A percentile compares a stretch with the other conserved stretches of the same genome.
Conservation (phyloP, 352 stramenopile genomes). For the Pythium scleroteichum region DNA sequence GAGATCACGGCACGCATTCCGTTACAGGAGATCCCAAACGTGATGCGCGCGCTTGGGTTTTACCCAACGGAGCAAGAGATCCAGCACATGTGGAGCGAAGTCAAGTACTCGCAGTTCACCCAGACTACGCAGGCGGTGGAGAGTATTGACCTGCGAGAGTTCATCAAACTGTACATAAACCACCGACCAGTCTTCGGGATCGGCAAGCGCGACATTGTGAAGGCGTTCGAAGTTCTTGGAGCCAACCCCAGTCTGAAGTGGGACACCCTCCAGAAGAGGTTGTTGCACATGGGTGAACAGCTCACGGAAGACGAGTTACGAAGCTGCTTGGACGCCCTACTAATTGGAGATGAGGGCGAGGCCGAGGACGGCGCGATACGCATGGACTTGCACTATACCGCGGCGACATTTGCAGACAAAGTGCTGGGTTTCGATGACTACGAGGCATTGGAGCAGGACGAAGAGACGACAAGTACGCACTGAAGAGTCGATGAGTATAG, state of each 20-base stretch:
- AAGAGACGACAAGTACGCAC: slow-evolving; percentile 1
- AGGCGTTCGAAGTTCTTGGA: slow-evolving; percentile 65
- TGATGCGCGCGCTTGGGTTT: slow-evolving; percentile 92
- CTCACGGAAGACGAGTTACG: slow-evolving; percentile 84
- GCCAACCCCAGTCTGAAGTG: slow-evolving; percentile 45
- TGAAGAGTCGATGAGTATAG: background rate
- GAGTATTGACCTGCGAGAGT: slow-evolving; percentile 62
- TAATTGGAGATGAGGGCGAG: slow-evolving; percentile 38
- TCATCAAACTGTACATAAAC: slow-evolving; percentile 93
- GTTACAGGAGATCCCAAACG: slow-evolving; percentile 88
- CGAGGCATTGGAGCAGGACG: slow-evolving; percentile 32
- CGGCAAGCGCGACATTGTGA: slow-evolving; percentile 75
- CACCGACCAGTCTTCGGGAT: slow-evolving; percentile 90
- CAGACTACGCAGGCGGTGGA: slow-evolving; percentile 73
- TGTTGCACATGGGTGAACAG: slow-evolving; percentile 71
- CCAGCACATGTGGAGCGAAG: slow-evolving; percentile 86
- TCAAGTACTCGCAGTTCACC: slow-evolving; percentile 82
- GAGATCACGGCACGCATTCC: slow-evolving; percentile 75
- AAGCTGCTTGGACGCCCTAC: slow-evolving; percentile 74
- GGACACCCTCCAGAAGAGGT: slow-evolving; percentile 57
- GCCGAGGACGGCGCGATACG: slow-evolving; percentile 17
- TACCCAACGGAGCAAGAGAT: slow-evolving; percentile 93
- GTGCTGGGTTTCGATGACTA: slow-evolving; percentile 91
- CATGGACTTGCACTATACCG: slow-evolving; percentile 58
- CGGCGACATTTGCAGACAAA: slow-evolving; percentile 77